Evolutionary conservation across 2,329 filamentous ascomycete species (phyloP), one percentile per base, ranked within the genome.

Genomic region (Chalara sp.): DNA sequence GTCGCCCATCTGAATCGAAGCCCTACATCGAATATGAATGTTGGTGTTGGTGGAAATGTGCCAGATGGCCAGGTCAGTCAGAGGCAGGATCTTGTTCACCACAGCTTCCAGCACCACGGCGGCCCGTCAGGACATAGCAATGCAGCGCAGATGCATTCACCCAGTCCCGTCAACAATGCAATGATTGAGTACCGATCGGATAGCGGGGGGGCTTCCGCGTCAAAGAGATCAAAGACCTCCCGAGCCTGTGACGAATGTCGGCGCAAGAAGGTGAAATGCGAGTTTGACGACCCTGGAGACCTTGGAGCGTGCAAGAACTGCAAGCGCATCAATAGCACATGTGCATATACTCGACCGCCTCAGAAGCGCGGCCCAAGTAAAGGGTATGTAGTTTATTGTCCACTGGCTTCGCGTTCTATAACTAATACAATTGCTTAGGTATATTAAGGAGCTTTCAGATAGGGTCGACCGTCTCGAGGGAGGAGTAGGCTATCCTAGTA

Each of bases 371-470:
- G 90, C 1, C 89, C 90, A 3, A 93, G 86, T 64, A 96, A 95
- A 78, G 90, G 90, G 77, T 88, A 76, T 61, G 72, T 55, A 13
- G 8, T 48, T 41, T n/a, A 45, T 32, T 31, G 39, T 21, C 44
- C 53, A 3, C 35, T 10, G n/a, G 10, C 8, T 39, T 10, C 35
- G 8, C 35, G 35, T 10, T 3, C 35, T 8, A 37, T 58, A 42
- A 59, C 54, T 53, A 48, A 52, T 32, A 35, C 33, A 43, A 44
- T 43, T 53, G 53, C 31, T 47, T 61, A 88, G 84, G 12, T 95
- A 95, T 61, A 96, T 96, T 66, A 95, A 95, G 65, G 89, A 95
- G 67, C 78, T 96, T 28, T 89, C 89, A 29, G 89, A 95, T 64
- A 78, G 90, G 30, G 82, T 96, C 53, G 83, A 91, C 61, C 84